phyloP scores from a whole-genome alignment of 768 basidiomycete genomes.

The Termitomyces sp. region DNA sequence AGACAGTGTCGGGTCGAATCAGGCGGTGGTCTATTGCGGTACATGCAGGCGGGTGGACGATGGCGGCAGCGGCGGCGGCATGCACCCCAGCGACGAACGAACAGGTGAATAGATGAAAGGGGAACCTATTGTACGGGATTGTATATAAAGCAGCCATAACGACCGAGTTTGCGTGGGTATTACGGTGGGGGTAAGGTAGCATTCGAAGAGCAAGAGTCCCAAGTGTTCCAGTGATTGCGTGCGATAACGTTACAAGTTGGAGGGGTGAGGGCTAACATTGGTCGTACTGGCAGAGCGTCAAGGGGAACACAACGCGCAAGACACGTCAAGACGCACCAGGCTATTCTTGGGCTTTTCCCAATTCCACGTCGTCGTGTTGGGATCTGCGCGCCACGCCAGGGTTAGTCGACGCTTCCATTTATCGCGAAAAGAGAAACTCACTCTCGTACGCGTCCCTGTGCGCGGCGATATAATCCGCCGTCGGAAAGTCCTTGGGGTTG shows the following conservation, averaged over 20 bases:
- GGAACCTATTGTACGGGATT: too few species aligned
- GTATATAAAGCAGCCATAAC: too few species aligned
- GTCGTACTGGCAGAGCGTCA: not conserved
- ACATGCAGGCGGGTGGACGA: too few species aligned
- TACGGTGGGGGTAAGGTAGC: not conserved
- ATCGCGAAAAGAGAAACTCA: not conserved
- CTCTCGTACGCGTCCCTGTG: conserved; percentile 43
- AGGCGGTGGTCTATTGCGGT: too few species aligned
- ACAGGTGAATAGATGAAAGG: too few species aligned
- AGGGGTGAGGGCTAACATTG: not conserved
- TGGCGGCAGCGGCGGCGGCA: too few species aligned
- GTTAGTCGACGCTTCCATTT: not conserved
- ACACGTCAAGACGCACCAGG: conserved; percentile 10
- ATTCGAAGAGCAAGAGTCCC: not conserved
- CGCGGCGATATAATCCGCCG: conserved; percentile 51
- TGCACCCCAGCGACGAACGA: too few species aligned
- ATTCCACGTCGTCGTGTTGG: conserved; percentile 37
- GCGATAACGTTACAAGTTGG: not conserved
- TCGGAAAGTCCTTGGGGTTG: conserved; percentile 59
- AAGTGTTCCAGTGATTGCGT: not conserved
- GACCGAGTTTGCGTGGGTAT: not conserved
- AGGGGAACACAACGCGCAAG: too few species aligned
- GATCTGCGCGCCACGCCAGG: conserved; percentile 23
- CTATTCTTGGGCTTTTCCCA: conserved; percentile 36
- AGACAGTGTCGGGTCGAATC: too few species aligned